Conservation (phyloP, 805 yeast species). For the Limtongia smithiae region DNA sequence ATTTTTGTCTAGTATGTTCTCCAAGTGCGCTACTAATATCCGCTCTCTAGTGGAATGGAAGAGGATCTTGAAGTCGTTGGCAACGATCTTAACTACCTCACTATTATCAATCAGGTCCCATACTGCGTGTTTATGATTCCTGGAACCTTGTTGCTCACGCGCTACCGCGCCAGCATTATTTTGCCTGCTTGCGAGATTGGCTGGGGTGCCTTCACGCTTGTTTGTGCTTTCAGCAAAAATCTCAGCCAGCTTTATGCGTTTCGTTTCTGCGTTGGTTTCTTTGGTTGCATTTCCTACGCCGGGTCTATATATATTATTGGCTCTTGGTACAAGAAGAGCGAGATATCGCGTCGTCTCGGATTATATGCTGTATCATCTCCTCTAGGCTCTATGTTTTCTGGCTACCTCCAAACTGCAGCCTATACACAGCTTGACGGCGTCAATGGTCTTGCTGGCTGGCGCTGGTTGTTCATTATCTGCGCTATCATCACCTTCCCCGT, state of each 20-base stretch:
- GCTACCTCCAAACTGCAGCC: slow-evolving; percentile 46
- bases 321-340: slow-evolving; percentile 46
- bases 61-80: slow-evolving; percentile 45
- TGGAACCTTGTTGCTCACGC: slow-evolving; percentile 37
- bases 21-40: too few species aligned
- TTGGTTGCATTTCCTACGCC: slow-evolving; percentile 38
- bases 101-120: slow-evolving; percentile 18
- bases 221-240: slow-evolving; percentile 37
- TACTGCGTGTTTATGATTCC: slow-evolving; percentile 49
- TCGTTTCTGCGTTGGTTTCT: slow-evolving; percentile 45
- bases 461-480: slow-evolving; percentile 66
- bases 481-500: slow-evolving; percentile 47
- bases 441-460: slow-evolving; percentile 51
- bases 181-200: slow-evolving; percentile 39
- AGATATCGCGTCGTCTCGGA: slow-evolving; percentile 44
- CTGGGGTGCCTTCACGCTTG: slow-evolving; percentile 42
- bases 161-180: slow-evolving; percentile 37
- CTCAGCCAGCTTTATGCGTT: slow-evolving; percentile 41
- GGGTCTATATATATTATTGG: slow-evolving; percentile 37
- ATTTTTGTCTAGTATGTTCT: slow-evolving; percentile 43
- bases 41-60: slow-evolving; percentile 56
- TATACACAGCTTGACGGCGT: slow-evolving; percentile 41
- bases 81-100: slow-evolving; percentile 40
- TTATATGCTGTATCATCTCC: slow-evolving; percentile 42
- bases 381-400: slow-evolving; percentile 45